Conservation (phyloP, 2,329 filamentous ascomycete genomes). For the Exserohilum rostratum region DNA sequence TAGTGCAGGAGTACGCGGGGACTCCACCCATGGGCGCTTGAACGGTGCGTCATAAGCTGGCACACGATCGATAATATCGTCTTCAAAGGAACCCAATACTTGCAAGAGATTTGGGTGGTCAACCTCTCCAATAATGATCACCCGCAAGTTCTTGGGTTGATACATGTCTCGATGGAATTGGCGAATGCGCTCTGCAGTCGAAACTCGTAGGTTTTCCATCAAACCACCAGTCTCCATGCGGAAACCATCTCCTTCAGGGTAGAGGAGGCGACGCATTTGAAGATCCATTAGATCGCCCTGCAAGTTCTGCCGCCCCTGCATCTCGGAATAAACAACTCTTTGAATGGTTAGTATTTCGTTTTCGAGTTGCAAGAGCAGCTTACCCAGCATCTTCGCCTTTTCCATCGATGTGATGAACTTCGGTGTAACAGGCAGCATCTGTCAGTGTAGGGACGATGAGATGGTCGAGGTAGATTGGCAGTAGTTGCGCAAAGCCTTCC, state of each 20-base stretch:
- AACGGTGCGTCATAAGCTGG: constrained; percentile 77
- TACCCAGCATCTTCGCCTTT: constrained; percentile 85
- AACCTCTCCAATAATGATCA: constrained; percentile 90
- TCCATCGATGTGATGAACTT: constrained; percentile 95
- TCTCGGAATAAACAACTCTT: constrained; percentile 94
- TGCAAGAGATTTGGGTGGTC: constrained; percentile 79
- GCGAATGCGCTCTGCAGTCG: constrained; percentile 90
- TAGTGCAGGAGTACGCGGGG: constrained; percentile 74
- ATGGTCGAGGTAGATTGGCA: constrained; percentile 95
- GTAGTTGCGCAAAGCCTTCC: constrained; percentile 92
- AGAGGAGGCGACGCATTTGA: constrained; percentile 77
- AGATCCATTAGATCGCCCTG: constrained; percentile 87
- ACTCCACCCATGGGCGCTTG: constrained; percentile 89
- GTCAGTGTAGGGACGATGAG: constrained; percentile 89
- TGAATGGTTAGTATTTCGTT: constrained; percentile 13
- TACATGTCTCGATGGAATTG: constrained; percentile 97
- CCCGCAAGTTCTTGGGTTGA: constrained; percentile 90
- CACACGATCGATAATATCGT: constrained; percentile 81
- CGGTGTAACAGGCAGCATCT: constrained; percentile 90
- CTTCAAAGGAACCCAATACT: constrained; percentile 87
- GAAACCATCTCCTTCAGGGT: constrained; percentile 88
- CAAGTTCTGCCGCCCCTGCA: constrained; percentile 93
- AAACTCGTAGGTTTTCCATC: constrained; percentile 85
- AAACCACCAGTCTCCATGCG: constrained; percentile 98
- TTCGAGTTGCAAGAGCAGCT: background rate